Evolutionary conservation across 495 filamentous ascomycete genomes (phyloP), one percentile per base, ranked within the genome.

Genomic region (Neurospora sp.): DNA sequence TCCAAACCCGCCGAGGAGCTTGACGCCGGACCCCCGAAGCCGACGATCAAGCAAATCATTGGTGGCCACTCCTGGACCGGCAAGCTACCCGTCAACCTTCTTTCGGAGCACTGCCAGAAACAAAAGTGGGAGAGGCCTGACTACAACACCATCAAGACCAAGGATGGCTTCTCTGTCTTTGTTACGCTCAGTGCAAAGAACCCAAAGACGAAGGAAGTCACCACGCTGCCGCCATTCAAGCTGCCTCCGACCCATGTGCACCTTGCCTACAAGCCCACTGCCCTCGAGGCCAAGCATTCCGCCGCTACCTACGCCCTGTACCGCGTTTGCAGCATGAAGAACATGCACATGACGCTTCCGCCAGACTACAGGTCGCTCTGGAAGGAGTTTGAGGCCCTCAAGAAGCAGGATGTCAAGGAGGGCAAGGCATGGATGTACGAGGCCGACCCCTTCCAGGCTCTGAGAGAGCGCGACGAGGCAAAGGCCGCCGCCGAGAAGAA

Each of bases 51-150:
- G 82, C 90, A 93, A 75, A 83, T 99, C 72, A 97, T 99, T 80
- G 96, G 93, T 69, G 96, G 96, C 69, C 89, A 93, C 75, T 97
- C 94, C 79, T 99, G 96, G 96, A 99, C 96, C 0, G 96, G 96
- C 42, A 99, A 99, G 80, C 83, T 99, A 44, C 96, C 96, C 4
- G 92, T 97, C 70, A 96, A 94, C 78, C 85, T 99, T 79, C 89
- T 99, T 71, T 91, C 91, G 20, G 96, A 99, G 86, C 93, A 97
- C 83, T 96, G 93, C 78, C 93, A 97, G 81, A 94, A 94, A 83
- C 92, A 95, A 82, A 93, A 92, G 78, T 99, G 96, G 96, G 91
- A 92, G 74, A 96, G 91, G 78, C 96, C 95, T 2, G 94, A 97
- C 77, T 99, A 96, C 81, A 89, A 88, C 76, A 94, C 80, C 38